Conservation (phyloP, 305 asterid species). For the Fraxinus paxiana region DNA sequence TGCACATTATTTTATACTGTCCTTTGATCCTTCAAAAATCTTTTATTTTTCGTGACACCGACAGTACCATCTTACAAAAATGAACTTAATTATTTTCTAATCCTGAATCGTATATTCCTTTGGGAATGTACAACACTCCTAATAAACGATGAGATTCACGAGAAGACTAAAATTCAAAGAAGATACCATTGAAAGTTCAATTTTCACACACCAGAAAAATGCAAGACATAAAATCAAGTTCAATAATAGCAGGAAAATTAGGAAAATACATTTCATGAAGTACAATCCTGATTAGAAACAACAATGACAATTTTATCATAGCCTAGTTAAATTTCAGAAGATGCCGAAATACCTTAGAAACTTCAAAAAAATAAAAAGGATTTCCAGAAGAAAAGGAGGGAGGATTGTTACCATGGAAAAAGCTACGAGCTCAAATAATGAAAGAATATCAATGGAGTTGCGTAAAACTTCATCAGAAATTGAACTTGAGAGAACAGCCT, state of each 20-base stretch:
- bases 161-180: neutral
- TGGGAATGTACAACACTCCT: neutral
- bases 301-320: neutral
- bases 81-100: neutral
- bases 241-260: neutral
- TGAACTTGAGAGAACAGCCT: slow-evolving; percentile 19
- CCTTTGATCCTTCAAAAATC: neutral
- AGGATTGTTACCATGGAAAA: slow-evolving; percentile 59
- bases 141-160: neutral
- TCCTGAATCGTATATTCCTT: neutral
- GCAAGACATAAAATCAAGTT: neutral
- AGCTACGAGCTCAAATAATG: slow-evolving; percentile 68
- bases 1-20: neutral
- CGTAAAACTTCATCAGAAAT: slow-evolving; percentile 31
- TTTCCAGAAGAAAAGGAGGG: slow-evolving; percentile 4
- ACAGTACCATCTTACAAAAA: neutral
- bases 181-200: neutral
- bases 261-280: neutral
- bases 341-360: neutral
- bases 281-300: neutral
- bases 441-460: slow-evolving; percentile 50
- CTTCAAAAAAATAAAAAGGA: neutral
- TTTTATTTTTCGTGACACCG: neutral
- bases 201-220: neutral
- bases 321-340: neutral